A percentile compares a stretch with the other conserved stretches of the same genome.
Conservation (phyloP, 345 rosid genomes). For the Microthlaspi erraticum region DNA sequence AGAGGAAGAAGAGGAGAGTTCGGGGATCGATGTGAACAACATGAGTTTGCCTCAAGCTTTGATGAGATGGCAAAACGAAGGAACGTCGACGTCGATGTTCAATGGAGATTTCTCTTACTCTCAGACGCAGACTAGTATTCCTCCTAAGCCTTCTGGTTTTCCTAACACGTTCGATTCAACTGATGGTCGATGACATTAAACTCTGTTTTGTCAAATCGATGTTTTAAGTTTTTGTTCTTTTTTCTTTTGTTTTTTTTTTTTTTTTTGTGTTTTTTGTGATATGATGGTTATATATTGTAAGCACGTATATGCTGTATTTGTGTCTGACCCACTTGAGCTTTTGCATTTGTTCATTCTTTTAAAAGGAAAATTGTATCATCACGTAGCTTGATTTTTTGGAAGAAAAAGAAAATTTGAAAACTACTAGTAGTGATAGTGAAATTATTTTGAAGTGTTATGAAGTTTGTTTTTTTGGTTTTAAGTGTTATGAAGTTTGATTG, state of each 20-base stretch:
- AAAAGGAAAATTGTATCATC: slow-evolving; percentile 27
- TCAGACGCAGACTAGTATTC: slow-evolving; percentile 69
- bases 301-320: slow-evolving; percentile 34
- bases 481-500: neutral
- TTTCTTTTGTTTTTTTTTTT: neutral
- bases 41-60: slow-evolving; percentile 88
- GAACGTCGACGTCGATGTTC: slow-evolving; percentile 61
- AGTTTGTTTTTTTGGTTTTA: neutral
- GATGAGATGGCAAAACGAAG: slow-evolving; percentile 88
- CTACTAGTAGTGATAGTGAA: neutral
- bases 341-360: slow-evolving; percentile 47
- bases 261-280: neutral
- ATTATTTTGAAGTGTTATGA: neutral
- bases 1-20: slow-evolving; percentile 72
- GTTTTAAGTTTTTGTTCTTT: slow-evolving; percentile 17
- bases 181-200: slow-evolving; percentile 61
- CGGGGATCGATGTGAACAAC: slow-evolving; percentile 64
- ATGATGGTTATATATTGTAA: slow-evolving; percentile 30
- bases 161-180: slow-evolving; percentile 63
- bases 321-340: slow-evolving; percentile 38
- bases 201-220: slow-evolving; percentile 4
- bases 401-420: neutral
- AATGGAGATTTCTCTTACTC: slow-evolving; percentile 54
- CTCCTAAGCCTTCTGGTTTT: slow-evolving; percentile 65
- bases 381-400: slow-evolving; percentile 2